These are phyloP conservation scores for Talinum fruticosum DNA, from an alignment of 148 eudicot genomes.

Conservation along the genomic window DNA sequence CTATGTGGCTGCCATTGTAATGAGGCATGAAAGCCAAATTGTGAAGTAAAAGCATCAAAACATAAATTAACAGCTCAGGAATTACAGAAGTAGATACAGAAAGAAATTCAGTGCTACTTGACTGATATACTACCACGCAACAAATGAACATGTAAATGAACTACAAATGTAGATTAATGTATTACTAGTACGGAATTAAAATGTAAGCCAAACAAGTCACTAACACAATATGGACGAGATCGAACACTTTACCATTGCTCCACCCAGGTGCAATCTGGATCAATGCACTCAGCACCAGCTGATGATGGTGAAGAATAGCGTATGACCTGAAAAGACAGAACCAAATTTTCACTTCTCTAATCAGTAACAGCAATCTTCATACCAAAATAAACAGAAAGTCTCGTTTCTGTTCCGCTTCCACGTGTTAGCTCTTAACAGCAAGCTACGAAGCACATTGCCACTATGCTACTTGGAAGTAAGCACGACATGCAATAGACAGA, in stretches of 20 bases:
- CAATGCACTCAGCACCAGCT: slow-evolving; percentile 98
- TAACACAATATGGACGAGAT: neutral
- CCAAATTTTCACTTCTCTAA: neutral
- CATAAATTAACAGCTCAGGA: neutral
- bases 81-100: no score
- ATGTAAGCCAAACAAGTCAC: neutral
- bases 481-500: neutral
- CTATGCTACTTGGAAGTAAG: neutral
- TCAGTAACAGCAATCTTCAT: neutral
- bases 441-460: neutral
- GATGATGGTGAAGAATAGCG: slow-evolving; percentile 79
- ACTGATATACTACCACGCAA: neutral
- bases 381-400: neutral
- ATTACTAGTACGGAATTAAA: neutral
- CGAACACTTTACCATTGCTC: slow-evolving; percentile 77
- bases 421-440: neutral
- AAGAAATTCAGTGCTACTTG: neutral
- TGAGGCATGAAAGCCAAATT: neutral
- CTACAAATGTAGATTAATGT: neutral
- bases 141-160: neutral
- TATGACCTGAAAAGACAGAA: slow-evolving; percentile 57
- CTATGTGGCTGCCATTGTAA: neutral
- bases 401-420: neutral
- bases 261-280: slow-evolving; percentile 88
- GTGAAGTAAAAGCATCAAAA: neutral